Evolutionary conservation across 257 asterid species (phyloP), one percentile per base, ranked within the genome.

Genomic region (Osmanthus fragrans): DNA sequence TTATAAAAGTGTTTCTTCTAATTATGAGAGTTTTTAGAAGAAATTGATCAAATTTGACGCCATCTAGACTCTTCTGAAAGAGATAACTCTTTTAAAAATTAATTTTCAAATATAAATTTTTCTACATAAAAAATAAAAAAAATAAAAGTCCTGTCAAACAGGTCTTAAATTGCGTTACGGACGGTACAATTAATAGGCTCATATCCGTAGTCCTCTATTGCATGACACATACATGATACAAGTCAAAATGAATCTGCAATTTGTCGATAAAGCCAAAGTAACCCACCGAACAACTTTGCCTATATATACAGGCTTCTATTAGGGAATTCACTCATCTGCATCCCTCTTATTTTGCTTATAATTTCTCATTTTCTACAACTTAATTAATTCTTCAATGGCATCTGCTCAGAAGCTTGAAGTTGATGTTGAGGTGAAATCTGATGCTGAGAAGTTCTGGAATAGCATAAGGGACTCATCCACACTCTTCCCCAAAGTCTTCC

Each of bases 401-500:
- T 83, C 89, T 51, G 66, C 30, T 19, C 79, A 78, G 5, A 89
- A 88, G 86, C 73, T 92, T 4, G 94, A 92, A 67, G 93, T 88
- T 0, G 94, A 89, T 72, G 86, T 88, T 40, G 97, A 88, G 77
- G 51, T 92, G 76, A 88, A 89, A 76, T 85, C 87, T 27, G 66
- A 76, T 13, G 92, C 88, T 5, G 92, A 81, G 1, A 91, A 87
- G 84, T 54, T 90, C 4, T 94, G 97, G 98, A 63, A 75, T 5
- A 79, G 88, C 84, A 77, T 89, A 45, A 87, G 74, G 77, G 97
- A 92, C 12, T 89, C 97, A 7, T 25, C 67, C 19, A 77, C 80
- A 9, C 79, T 94, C 32, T 92, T 94, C 74, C 98, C 98, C 69
- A 90, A 94, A 86, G 94, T 90, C 1, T 77, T 88, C 73, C 94